Conservation (phyloP, 441 rosid genomes). For the Corymbia calophylla region DNA sequence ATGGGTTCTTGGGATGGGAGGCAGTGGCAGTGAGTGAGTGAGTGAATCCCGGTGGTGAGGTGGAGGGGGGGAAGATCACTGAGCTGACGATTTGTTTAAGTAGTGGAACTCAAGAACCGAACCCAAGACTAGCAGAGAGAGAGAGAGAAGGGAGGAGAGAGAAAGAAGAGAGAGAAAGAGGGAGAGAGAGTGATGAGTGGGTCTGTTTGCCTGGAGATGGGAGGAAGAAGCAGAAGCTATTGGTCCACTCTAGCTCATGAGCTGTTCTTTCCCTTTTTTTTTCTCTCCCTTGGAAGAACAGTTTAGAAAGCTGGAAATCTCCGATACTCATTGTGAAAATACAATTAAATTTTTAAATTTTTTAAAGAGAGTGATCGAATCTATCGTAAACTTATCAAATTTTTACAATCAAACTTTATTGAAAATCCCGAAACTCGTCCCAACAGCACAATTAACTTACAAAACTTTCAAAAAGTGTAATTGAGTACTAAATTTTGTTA, state of each 20-base stretch:
- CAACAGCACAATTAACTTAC: neutral
- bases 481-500: fast-evolving
- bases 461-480: neutral
- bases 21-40: neutral
- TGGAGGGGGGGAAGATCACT: neutral
- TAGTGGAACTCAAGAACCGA: neutral
- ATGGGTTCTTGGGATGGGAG: neutral
- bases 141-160: neutral
- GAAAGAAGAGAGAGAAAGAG: neutral
- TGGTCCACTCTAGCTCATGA: neutral
- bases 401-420: no score
- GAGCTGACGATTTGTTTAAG: neutral
- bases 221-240: neutral
- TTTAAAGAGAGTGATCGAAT: no score
- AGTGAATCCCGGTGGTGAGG: neutral
- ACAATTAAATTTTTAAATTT: no score
- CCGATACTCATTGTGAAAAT: no score
- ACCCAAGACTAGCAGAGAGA: neutral
- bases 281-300: neutral
- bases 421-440: no score
- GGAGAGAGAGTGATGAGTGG: neutral
- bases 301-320: no score
- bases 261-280: neutral
- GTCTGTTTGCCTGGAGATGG: neutral
- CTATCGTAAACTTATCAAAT: no score